These are phyloP conservation scores for Trifolium fragiferum DNA, from an alignment of 306 rosid species.

Conservation along the genomic window DNA sequence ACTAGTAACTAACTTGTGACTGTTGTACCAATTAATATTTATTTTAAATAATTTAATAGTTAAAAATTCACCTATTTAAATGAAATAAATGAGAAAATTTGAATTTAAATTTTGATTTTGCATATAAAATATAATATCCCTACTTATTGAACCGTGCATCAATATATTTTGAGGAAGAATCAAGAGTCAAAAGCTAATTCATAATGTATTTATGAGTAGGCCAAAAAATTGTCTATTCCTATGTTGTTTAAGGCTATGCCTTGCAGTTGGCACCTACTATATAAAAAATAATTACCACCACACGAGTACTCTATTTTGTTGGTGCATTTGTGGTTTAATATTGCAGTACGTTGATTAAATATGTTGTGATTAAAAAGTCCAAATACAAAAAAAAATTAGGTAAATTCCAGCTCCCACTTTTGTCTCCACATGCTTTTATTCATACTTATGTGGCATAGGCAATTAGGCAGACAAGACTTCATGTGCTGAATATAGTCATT, in stretches of 20 bases:
- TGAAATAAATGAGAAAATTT: too few species aligned
- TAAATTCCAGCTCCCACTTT: constrained; percentile 36
- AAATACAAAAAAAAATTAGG: background rate
- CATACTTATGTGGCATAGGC: background rate
- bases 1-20: background rate
- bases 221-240: background rate
- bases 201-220: background rate
- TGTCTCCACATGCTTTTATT: constrained; percentile 10
- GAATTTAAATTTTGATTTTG: accelerated
- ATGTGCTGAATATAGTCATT: background rate
- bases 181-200: background rate
- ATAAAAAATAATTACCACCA: background rate
- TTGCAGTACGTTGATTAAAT: background rate
- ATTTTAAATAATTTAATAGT: too few species aligned
- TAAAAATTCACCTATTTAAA: too few species aligned
- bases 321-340: constrained; percentile 10
- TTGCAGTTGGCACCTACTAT: background rate
- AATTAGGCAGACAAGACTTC: background rate
- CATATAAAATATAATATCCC: too few species aligned
- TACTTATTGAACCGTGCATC: too few species aligned
- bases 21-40: background rate
- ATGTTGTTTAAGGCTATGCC: background rate
- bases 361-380: background rate
- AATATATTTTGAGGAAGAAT: background rate
- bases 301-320: background rate